Conservation (phyloP, 2,329 filamentous ascomycete genomes). For the Paecilomyces variotii region DNA sequence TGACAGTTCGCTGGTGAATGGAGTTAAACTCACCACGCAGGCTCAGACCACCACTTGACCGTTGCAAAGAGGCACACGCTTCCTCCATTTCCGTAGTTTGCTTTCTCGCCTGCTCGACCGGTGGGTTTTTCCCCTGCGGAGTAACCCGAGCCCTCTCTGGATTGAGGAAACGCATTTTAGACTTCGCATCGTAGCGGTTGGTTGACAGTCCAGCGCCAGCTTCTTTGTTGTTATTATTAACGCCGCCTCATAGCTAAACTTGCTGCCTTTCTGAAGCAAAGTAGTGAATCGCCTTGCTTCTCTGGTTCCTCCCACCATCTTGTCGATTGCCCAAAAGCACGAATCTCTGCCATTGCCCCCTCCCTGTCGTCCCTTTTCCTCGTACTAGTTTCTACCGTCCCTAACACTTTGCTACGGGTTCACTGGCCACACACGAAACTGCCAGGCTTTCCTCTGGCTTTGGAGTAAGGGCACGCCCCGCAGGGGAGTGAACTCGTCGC, state of each 20-base stretch:
- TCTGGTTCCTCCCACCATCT: background rate
- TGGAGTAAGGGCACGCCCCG: background rate
- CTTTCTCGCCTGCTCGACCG: background rate
- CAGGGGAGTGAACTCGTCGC: background rate
- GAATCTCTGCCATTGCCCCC: background rate
- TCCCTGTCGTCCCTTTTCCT: background rate
- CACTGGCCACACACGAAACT: background rate
- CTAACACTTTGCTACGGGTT: background rate
- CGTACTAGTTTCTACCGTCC: background rate
- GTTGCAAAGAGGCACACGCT: background rate
- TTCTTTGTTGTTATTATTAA: background rate
- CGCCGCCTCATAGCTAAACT: background rate
- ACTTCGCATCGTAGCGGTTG: background rate
- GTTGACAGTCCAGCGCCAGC: background rate
- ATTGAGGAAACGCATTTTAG: background rate
- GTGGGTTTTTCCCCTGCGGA: background rate
- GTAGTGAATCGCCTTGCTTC: background rate
- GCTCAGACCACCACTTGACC: background rate
- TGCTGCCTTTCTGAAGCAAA: background rate
- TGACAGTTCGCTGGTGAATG: background rate
- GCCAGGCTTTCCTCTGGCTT: background rate
- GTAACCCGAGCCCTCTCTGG: background rate
- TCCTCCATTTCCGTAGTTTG: background rate
- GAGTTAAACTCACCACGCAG: background rate
- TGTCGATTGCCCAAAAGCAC: background rate